phyloP scores from a whole-genome alignment of 495 filamentous ascomycete species.

The Ramalina peruviana region DNA sequence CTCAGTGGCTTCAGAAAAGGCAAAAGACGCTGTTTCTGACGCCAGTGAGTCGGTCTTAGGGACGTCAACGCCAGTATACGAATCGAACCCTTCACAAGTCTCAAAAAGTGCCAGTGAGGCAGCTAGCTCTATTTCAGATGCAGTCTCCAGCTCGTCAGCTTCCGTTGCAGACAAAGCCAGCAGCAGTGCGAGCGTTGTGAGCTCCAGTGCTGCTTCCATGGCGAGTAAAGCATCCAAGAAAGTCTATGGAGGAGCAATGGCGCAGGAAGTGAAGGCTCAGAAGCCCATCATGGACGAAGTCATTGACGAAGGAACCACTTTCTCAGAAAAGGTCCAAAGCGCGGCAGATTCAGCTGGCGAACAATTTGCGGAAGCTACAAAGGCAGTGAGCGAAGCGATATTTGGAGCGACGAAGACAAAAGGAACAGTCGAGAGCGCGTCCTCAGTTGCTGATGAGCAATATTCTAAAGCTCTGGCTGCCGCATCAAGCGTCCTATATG shows the following conservation, averaged over 20 bases:
- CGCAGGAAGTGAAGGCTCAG: slow-evolving; percentile 33
- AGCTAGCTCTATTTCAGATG: slow-evolving; percentile 15
- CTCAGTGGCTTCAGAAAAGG: slow-evolving; percentile 18
- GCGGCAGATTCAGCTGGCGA: slow-evolving; percentile 37
- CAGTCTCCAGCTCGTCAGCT: slow-evolving; percentile 15
- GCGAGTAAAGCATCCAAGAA: slow-evolving; percentile 26
- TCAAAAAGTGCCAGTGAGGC: slow-evolving; percentile 13
- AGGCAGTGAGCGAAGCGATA: slow-evolving; percentile 39
- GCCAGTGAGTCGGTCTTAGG: slow-evolving; percentile 18
- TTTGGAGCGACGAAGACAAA: slow-evolving; percentile 27
- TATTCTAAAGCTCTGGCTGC: slow-evolving; percentile 42
- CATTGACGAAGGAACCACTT: slow-evolving; percentile 29
- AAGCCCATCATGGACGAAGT: slow-evolving; percentile 40
- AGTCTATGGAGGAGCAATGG: slow-evolving; percentile 40
- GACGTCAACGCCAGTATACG: slow-evolving; percentile 14
- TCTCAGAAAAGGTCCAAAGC: slow-evolving; percentile 36
- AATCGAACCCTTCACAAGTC: slow-evolving; percentile 15
- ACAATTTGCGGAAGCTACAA: slow-evolving; percentile 35
- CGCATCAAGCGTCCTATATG: slow-evolving; percentile 44
- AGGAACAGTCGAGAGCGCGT: slow-evolving; percentile 29
- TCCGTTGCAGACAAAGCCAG: slow-evolving; percentile 5
- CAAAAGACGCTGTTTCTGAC: slow-evolving; percentile 7
- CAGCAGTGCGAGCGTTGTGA: slow-evolving; percentile 11
- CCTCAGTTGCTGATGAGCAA: slow-evolving; percentile 38
- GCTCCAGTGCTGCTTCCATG: slow-evolving; percentile 18